A percentile compares a stretch with the other conserved stretches of the same genome.
phyloP scores from a whole-genome alignment of 768 basidiomycete species.

The Omphalotus guepiniiformis region DNA sequence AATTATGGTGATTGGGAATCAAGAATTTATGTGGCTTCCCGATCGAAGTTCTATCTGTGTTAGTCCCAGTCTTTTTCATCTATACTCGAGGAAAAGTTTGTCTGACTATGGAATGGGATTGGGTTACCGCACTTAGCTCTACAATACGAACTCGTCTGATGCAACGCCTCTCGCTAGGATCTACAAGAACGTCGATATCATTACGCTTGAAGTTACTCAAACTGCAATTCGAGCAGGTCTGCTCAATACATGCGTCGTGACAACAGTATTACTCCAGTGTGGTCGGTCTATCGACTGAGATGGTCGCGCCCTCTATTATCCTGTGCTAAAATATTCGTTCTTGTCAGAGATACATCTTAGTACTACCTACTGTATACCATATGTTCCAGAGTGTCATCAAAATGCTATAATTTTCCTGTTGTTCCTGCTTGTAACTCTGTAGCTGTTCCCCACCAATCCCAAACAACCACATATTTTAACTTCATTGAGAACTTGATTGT shows the following conservation, averaged over 20 bases:
- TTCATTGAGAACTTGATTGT: too few species aligned
- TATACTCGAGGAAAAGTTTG: neutral
- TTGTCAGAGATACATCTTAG: too few species aligned
- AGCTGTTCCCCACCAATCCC: too few species aligned
- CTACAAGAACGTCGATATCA: slow-evolving; percentile 23
- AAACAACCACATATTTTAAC: too few species aligned
- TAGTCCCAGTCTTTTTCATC: slow-evolving; percentile 8
- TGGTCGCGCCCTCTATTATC: too few species aligned
- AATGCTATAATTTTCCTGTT: too few species aligned
- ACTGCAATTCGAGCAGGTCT: slow-evolving; percentile 43
- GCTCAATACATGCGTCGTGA: slow-evolving; percentile 39
- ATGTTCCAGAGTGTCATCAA: too few species aligned
- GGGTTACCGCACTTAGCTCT: slow-evolving; percentile 32
- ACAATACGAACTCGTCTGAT: slow-evolving; percentile 23
- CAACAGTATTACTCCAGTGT: slow-evolving; percentile 39
- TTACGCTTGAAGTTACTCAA: slow-evolving; percentile 42
- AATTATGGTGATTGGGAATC: slow-evolving; percentile 31
- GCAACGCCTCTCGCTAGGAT: slow-evolving; percentile 35
- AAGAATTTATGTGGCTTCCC: slow-evolving; percentile 35
- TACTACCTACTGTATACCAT: too few species aligned
- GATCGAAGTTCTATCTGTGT: slow-evolving; percentile 32
- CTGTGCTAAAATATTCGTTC: too few species aligned
- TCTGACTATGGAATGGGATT: slow-evolving; percentile 4
- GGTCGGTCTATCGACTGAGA: slow-evolving; percentile 42
- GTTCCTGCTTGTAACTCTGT: too few species aligned